Evolutionary conservation across 2,329 filamentous ascomycete genomes (phyloP), one percentile per base, ranked within the genome.

Genomic region (Daldinia eschscholtzii): DNA sequence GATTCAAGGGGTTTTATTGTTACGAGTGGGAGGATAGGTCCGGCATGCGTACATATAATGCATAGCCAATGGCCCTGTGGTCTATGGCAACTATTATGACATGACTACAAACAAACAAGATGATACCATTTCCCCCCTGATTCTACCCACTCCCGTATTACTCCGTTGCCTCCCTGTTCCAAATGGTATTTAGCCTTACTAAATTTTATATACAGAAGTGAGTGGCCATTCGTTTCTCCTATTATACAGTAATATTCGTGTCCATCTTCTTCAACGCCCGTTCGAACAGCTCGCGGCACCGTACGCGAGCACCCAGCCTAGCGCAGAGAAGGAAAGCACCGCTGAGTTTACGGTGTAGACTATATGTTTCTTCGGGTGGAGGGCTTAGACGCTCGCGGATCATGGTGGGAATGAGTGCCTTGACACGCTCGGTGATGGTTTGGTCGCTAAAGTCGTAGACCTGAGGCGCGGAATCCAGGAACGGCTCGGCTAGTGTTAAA

Each of bases 341-440:
- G 79, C 94, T 97, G 61, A 99, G 83, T 83, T 99, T 99, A 68
- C 96, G 88, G 81, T 99, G 96, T 76, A 99, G 81, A 78, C 92
- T 95, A 78, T 99, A 99, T 59, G 96, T 99, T 85, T 99, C 96
- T 82, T 99, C 97, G 0, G 96, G 96, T 26, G 97, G 96, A 26
- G 96, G 95, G 15, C 93, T 89, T 20, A 99, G 82, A 39, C 96
- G 84, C 83, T 99, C 96, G 64, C 89, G 88, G 53, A 99, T 86
- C 96, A 99, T 99, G 60, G 97, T 84, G 15, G 96, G 96, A 73
- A 99, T 98, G 60, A 97, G 86, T 3, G 85, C 87, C 76, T 94
- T 90, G 64, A 99, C 95, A 50, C 97, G 87, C 77, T 98, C 94
- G 0, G 96, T 99, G 73, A 99, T 98, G 1, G 95, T 99, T 84